Conservation (phyloP, 106 monocot species). For the Allium fistulosum region DNA sequence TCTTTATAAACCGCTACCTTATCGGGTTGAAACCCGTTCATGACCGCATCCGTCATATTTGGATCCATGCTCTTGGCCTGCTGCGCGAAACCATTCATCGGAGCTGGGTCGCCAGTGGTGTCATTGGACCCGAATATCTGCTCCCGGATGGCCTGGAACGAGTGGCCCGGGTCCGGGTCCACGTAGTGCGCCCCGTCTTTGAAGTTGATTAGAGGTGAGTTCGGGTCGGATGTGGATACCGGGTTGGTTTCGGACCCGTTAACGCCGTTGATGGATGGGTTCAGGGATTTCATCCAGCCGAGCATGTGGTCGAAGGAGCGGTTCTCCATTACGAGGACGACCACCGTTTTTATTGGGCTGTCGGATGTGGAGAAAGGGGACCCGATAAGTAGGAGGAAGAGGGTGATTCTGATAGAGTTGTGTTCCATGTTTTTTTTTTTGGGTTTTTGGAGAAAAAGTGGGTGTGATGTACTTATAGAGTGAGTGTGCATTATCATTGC, state of each 20-base stretch:
- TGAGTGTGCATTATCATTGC: too few species aligned
- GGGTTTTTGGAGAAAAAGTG: too few species aligned
- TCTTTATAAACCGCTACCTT: slow-evolving; percentile 70
- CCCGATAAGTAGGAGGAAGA: slow-evolving; percentile 11
- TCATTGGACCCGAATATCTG: slow-evolving; percentile 77
- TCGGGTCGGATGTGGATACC: slow-evolving; percentile 41
- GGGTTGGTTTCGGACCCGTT: slow-evolving; percentile 52
- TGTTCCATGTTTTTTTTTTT: too few species aligned
- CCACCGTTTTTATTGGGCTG: slow-evolving; percentile 47
- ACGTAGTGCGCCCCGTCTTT: slow-evolving; percentile 28
- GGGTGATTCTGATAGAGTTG: slow-evolving; percentile 2
- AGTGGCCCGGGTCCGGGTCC: slow-evolving; percentile 79
- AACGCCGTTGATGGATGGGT: slow-evolving; percentile 66
- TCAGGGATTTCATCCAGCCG: slow-evolving; percentile 73
- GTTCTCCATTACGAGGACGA: slow-evolving; percentile 88
- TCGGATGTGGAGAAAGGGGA: slow-evolving; percentile 17
- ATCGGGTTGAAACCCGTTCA: slow-evolving; percentile 82
- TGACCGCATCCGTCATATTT: slow-evolving; percentile 37
- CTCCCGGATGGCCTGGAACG: slow-evolving; percentile 85
- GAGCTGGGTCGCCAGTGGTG: slow-evolving; percentile 27
- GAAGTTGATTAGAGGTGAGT: slow-evolving; percentile 28
- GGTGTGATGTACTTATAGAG: too few species aligned
- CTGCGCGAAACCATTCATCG: slow-evolving; percentile 71
- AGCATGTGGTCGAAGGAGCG: slow-evolving; percentile 78
- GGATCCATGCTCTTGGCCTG: slow-evolving; percentile 23